A percentile compares a stretch with the other conserved stretches of the same genome.
Conservation (phyloP, 1,139 yeast species). For the Maudiozyma humilis region DNA sequence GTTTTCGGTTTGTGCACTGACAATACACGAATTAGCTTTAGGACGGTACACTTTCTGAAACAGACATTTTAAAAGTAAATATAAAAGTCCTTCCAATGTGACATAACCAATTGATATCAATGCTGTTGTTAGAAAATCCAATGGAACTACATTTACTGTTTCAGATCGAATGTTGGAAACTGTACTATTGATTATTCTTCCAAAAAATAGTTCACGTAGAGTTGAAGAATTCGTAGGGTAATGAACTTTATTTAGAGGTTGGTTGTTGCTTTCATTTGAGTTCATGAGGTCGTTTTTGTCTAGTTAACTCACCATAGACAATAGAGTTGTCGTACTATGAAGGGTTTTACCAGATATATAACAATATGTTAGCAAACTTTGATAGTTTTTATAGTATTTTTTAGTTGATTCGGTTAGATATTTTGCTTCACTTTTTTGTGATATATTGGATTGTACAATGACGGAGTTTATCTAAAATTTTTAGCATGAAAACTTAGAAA, state of each 20-base stretch:
- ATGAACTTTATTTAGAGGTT: neutral
- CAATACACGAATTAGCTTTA: neutral
- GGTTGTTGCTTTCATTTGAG: neutral
- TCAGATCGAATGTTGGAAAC: neutral
- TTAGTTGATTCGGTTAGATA: neutral
- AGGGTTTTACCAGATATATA: too few species aligned
- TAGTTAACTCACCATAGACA: too few species aligned
- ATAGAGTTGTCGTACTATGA: too few species aligned
- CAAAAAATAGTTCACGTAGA: neutral
- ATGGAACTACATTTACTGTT: neutral
- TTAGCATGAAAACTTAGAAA: neutral
- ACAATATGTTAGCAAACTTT: too few species aligned
- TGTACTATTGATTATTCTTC: neutral
- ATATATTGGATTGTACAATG: neutral
- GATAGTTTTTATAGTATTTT: neutral
- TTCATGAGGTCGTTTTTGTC: too few species aligned
- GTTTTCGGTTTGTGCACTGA: neutral
- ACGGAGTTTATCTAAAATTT: neutral
- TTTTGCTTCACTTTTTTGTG: neutral
- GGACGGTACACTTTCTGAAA: conserved; percentile 3
- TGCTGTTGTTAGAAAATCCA: neutral
- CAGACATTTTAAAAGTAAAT: neutral
- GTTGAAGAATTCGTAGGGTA: neutral
- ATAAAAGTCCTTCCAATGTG: neutral
- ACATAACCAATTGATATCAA: neutral